phyloP scores from a whole-genome alignment of 2,329 filamentous ascomycete species.

The Xylariaceae sp. region DNA sequence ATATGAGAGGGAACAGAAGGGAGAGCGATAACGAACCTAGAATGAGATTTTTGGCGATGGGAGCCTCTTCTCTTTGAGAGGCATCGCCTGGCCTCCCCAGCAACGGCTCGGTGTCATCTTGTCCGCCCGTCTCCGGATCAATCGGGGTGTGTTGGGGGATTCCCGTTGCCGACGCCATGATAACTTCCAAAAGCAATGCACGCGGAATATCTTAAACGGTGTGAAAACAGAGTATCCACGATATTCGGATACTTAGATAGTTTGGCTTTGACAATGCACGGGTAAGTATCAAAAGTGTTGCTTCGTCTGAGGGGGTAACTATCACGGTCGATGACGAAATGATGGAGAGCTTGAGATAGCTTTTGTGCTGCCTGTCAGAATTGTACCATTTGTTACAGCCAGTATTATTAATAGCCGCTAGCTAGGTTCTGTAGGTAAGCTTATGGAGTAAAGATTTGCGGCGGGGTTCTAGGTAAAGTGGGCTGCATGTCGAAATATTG shows the following conservation, averaged over 20 bases:
- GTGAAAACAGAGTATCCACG: neutral
- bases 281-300: no score
- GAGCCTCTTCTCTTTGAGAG: conserved; percentile 60
- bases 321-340: no score
- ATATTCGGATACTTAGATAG: neutral
- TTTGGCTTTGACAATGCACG: neutral
- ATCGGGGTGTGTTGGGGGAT: conserved; percentile 49
- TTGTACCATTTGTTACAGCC: no score
- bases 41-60: conserved; percentile 67
- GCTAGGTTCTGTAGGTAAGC: no score
- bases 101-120: conserved; percentile 63
- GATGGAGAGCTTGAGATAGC: no score
- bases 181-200: conserved; percentile 16
- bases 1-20: conserved; percentile 3
- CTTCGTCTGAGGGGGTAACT: no score
- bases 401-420: no score
- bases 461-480: no score
- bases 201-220: no score
- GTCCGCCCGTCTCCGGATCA: conserved; percentile 35
- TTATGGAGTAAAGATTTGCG: no score
- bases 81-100: conserved; percentile 70
- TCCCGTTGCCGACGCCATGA: conserved; percentile 67
- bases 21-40: conserved; percentile 53
- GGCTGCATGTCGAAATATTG: no score
- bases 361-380: no score